Evolutionary conservation across 2,329 filamentous ascomycete genomes (phyloP).

Genomic region (Coniochaeta prunicola): DNA sequence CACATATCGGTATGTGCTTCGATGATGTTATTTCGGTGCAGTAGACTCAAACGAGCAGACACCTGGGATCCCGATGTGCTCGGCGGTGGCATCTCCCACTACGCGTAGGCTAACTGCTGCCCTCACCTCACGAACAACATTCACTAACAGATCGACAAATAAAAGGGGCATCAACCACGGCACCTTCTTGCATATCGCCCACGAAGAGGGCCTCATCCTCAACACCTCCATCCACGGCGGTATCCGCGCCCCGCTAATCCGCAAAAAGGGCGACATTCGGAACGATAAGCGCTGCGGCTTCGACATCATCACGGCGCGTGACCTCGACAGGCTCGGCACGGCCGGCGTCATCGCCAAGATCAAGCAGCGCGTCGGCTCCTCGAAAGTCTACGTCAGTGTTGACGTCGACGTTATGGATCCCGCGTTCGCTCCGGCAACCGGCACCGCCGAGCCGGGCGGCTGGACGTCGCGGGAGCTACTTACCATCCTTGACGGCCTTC

Average conservation of each 20-base stretch:
- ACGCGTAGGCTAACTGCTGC: constrained; percentile 37
- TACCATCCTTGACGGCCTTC: constrained; percentile 63
- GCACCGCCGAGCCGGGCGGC: constrained; percentile 72
- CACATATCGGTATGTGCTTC: constrained; percentile 44
- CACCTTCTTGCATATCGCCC: constrained; percentile 54
- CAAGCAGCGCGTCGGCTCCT: constrained; percentile 42
- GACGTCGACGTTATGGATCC: constrained; percentile 81
- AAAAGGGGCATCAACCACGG: constrained; percentile 46
- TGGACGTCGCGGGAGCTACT: constrained; percentile 77
- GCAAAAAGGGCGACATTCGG: constrained; percentile 40
- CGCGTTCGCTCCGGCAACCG: constrained; percentile 54
- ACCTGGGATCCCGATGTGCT: constrained; percentile 64
- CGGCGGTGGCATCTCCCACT: constrained; percentile 51
- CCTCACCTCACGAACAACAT: background rate
- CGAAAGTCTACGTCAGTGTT: constrained; percentile 61
- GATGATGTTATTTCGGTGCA: constrained; percentile 42
- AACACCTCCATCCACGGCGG: constrained; percentile 57
- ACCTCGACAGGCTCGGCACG: constrained; percentile 64
- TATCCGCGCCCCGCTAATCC: constrained; percentile 45
- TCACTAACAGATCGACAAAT: background rate
- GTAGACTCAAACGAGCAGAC: constrained; percentile 31
- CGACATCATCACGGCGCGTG: constrained; percentile 48
- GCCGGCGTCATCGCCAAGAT: constrained; percentile 59
- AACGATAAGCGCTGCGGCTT: constrained; percentile 56
- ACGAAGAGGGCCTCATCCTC: constrained; percentile 52